Base-by-base conservation (phyloP, 495 filamentous ascomycete species). In the Penicillium pancosmium region DNA sequence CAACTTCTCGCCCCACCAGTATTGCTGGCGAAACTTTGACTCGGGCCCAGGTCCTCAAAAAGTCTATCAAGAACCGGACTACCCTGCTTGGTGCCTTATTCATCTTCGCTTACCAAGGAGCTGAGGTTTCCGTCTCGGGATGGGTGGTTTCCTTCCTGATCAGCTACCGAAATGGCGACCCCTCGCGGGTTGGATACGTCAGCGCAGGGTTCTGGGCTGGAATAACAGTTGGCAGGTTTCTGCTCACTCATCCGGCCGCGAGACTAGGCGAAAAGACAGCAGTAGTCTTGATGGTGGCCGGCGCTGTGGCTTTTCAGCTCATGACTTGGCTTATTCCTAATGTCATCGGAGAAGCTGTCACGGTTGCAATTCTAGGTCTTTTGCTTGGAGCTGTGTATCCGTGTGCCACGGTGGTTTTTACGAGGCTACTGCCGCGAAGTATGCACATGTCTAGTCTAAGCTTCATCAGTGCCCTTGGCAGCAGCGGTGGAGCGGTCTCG, bases 111-210 rank as follows among this genome's bases (percentile, higher is more conserved):
- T 92, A 93, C 69, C 89, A 92, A 67, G 89, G 88, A 33, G 88
- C 88, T 36, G 89, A 92, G 68, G 89, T 91, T 6, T 85, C 83
- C 18, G 85, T 90, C 63, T 90, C 89, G 0, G 86, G 90, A 21
- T 95, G 90, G 92, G 85, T 92, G 15, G 89, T 92, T 47, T 88
- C 87, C 4, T 92, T 91, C 76, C 72, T 93, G 35, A 89, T 92
- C 68, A 82, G 75, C 35, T 81, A 84, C 55, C 88, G 91, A 18
- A 71, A 83, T 63, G 89, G 88, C 11, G 74, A 86, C 56, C 88
- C 88, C 3, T 73, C 79, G 8, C 73, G 77, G 4, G 88, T 92
- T 9, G 91, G 91, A 15, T 93, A 92, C 67, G 90, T 93, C 4
- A 92, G 89, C 19, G 78, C 89, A 1, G 91, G 90, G 5, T 95